Base-by-base conservation (phyloP, 345 rosid species). In the Raphanus raphanistrum region DNA sequence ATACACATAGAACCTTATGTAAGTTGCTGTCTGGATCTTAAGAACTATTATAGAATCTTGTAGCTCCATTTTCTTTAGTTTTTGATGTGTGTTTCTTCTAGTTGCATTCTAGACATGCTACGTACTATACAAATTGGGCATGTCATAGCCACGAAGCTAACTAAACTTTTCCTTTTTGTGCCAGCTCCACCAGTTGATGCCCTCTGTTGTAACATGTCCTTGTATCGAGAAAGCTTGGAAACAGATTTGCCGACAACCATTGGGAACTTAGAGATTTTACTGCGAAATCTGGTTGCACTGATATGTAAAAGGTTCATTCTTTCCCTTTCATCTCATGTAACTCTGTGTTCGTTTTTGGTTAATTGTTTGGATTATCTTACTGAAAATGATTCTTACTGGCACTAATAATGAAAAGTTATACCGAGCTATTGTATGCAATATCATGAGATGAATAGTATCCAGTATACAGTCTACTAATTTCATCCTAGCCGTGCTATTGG, bases 131-230 rank as follows among this genome's bases (percentile, higher is more conserved):
- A 21, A 45, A 32, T 71, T 70, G 11, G 16, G 60, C 16, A n/a
- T 38, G 26, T 55, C 60, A 62, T 57, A 29, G 57, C 63, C 62
- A 38, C 57, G 54, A 74, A 68, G 16, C 76, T 74, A 17, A 75
- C 21, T 63, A 31, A 26, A 57, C 50, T 68, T 86, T 82, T 74
- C 83, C 63, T 66, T 71, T 80, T n/a, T 57, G 66, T 84, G 73
- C 63, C 96, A 95, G 99, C 91, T 95, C 52, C 98, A 95, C 85
- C 97, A 91, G 77, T 87, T 92, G 94, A 95, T 95, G 99, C 99
- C 99, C 76, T 92, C 98, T 80, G 96, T 91, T 73, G 97, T 92
- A 70, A 95, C 99, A 60, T 95, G 99, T 88, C 90, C 90, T 92
- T 72, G 97, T 95, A 59, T 94, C 98, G 7, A 95, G 85, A 84